phyloP scores from a whole-genome alignment of 257 asterid species.

The Sherardia arvensis region DNA sequence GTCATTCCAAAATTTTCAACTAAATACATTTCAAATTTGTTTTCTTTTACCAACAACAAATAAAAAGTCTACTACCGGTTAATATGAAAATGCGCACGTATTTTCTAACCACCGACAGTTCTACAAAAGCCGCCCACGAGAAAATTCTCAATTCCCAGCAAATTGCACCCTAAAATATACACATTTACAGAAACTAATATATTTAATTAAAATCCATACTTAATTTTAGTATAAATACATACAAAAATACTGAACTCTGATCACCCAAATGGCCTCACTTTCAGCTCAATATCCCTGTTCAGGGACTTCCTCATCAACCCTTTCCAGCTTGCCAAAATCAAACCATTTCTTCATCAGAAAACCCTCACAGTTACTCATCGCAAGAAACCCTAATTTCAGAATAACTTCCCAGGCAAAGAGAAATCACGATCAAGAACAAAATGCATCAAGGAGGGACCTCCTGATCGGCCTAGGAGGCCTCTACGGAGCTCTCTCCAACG shows the following conservation, averaged over 20 bases:
- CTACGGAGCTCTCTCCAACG: conserved; percentile 46
- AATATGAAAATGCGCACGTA: not conserved
- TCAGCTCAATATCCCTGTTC: conserved; percentile 17
- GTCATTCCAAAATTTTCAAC: not conserved
- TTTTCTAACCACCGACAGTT: not conserved
- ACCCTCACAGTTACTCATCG: conserved; percentile 6
- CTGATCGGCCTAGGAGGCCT: conserved; percentile 64
- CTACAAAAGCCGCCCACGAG: not conserved
- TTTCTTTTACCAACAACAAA: no score
- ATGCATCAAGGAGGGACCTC: conserved; percentile 37
- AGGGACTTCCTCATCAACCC: conserved; percentile 13
- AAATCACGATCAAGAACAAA: conserved; percentile 8
- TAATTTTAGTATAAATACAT: no score
- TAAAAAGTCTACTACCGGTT: not conserved
- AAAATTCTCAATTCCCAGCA: not conserved
- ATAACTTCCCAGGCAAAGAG: conserved; percentile 40
- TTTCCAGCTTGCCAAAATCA: conserved; percentile 14
- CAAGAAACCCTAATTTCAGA: conserved; percentile 16
- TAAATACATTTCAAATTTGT: not conserved
- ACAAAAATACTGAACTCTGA: not conserved
- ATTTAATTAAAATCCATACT: not conserved
- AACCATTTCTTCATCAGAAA: conserved; percentile 20
- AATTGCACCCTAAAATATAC: not conserved
- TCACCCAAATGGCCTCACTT: conserved; percentile 37
- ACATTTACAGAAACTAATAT: not conserved